Evolutionary conservation across 164 flowering plant genomes (phyloP).

Genomic region (Umbellularia californica): DNA sequence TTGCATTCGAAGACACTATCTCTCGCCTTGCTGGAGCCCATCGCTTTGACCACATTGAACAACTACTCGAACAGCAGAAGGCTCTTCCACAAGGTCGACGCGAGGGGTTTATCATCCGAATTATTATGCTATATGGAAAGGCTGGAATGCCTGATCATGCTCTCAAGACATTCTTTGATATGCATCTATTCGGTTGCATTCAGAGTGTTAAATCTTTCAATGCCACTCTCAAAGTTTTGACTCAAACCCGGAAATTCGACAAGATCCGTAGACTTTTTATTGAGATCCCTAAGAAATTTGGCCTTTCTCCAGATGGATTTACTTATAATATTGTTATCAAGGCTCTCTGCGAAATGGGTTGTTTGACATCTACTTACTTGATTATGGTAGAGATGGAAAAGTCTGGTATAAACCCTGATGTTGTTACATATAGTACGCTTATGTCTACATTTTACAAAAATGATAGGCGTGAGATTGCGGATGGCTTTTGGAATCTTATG

Average conservation of each 20-base stretch:
- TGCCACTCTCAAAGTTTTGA: constrained; percentile 62
- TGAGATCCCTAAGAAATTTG: constrained; percentile 33
- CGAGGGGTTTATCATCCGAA: constrained; percentile 63
- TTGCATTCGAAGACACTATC: constrained; percentile 67
- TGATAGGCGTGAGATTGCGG: constrained; percentile 36
- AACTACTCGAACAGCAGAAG: constrained; percentile 69
- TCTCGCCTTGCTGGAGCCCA: constrained; percentile 67
- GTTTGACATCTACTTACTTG: constrained; percentile 47
- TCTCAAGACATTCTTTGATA: constrained; percentile 47
- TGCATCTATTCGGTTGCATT: constrained; percentile 59
- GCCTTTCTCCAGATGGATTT: constrained; percentile 37
- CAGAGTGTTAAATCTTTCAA: constrained; percentile 71
- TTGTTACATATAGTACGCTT: constrained; percentile 66
- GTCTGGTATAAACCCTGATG: constrained; percentile 51
- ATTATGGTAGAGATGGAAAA: constrained; percentile 60
- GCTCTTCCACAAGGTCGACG: constrained; percentile 61
- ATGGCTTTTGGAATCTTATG: constrained; percentile 85
- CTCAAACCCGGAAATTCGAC: constrained; percentile 34
- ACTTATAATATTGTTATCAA: constrained; percentile 55
- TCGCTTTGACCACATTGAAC: constrained; percentile 58
- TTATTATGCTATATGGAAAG: constrained; percentile 68
- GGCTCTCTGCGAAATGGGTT: constrained; percentile 60
- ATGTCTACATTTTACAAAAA: constrained; percentile 50
- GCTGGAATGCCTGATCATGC: constrained; percentile 69
- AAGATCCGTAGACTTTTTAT: constrained; percentile 34